Conservation (phyloP, 2,329 filamentous ascomycete genomes). For the Colletotrichum melonis region DNA sequence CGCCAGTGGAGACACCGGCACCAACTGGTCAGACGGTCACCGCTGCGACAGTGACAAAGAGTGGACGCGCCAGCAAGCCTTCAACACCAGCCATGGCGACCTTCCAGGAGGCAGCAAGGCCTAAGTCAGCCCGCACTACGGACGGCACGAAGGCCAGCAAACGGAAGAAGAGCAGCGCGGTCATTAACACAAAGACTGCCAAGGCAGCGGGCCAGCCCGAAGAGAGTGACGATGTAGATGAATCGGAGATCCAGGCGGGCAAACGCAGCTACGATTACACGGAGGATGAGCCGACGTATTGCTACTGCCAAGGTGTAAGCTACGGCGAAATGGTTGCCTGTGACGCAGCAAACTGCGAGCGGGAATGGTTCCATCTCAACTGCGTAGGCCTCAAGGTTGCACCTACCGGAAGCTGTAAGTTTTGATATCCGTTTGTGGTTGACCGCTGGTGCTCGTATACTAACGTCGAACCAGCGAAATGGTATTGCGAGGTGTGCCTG, state of each 20-base stretch:
- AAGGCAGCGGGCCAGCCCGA: conserved; percentile 53
- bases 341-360: conserved; percentile 77
- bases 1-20: conserved; percentile 41
- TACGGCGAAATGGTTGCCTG: conserved; percentile 90
- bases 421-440: conserved; percentile 39
- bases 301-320: conserved; percentile 83
- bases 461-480: conserved; percentile 69
- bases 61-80: conserved; percentile 73
- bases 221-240: conserved; percentile 52
- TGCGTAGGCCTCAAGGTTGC: conserved; percentile 84
- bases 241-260: conserved; percentile 70
- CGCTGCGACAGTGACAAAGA: conserved; percentile 67
- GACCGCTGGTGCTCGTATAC: background rate
- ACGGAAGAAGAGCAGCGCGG: conserved; percentile 67
- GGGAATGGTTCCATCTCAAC: conserved; percentile 87
- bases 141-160: conserved; percentile 59
- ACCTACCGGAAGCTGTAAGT: conserved; percentile 80
- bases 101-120: conserved; percentile 67
- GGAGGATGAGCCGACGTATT: conserved; percentile 77
- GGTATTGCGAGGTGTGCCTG: conserved; percentile 86
- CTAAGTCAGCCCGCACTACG: conserved; percentile 63
- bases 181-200: conserved; percentile 52
- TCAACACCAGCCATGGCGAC: conserved; percentile 71
- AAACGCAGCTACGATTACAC: conserved; percentile 33
- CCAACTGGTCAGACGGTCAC: conserved; percentile 58